These are phyloP conservation scores for Fusarium pseudoanthophilum DNA, from an alignment of 2,329 filamentous ascomycete genomes.

Conservation along the genomic window DNA sequence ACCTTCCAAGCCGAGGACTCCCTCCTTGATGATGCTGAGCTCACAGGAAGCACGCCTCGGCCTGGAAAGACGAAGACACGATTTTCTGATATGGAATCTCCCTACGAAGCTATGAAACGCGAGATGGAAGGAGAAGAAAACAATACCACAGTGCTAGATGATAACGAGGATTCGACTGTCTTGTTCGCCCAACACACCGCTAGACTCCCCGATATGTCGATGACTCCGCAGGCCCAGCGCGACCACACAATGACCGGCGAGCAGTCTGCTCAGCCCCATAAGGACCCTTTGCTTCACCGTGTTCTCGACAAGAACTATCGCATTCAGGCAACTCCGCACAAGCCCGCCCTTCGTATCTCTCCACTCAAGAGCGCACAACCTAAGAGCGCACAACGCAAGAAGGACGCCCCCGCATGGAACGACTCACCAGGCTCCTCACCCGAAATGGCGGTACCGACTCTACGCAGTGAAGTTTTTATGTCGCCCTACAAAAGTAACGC, in stretches of 20 bases:
- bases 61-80: slow-evolving; percentile 62
- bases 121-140: slow-evolving; percentile 67
- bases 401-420: slow-evolving; percentile 57
- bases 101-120: slow-evolving; percentile 78
- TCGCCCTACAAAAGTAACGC: slow-evolving; percentile 70
- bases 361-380: slow-evolving; percentile 56
- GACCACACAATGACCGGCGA: slow-evolving; percentile 47
- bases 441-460: slow-evolving; percentile 80
- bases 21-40: slow-evolving; percentile 71
- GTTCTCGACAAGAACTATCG: slow-evolving; percentile 97
- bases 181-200: slow-evolving; percentile 64
- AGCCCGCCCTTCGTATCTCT: slow-evolving; percentile 57
- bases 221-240: slow-evolving; percentile 67
- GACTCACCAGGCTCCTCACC: slow-evolving; percentile 77
- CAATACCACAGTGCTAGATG: slow-evolving; percentile 49
- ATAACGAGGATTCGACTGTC: slow-evolving; percentile 60
- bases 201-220: slow-evolving; percentile 69
- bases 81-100: slow-evolving; percentile 76
- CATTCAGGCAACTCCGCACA: slow-evolving; percentile 89
- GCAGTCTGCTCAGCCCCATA: slow-evolving; percentile 53
- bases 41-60: slow-evolving; percentile 76
- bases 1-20: slow-evolving; percentile 67
- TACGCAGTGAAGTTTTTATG: slow-evolving; percentile 87
- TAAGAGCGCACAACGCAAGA: slow-evolving; percentile 50
- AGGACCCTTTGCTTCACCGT: slow-evolving; percentile 86